phyloP scores from a whole-genome alignment of 2,329 filamentous ascomycete genomes.

The Phyllosticta citrichinensis region DNA sequence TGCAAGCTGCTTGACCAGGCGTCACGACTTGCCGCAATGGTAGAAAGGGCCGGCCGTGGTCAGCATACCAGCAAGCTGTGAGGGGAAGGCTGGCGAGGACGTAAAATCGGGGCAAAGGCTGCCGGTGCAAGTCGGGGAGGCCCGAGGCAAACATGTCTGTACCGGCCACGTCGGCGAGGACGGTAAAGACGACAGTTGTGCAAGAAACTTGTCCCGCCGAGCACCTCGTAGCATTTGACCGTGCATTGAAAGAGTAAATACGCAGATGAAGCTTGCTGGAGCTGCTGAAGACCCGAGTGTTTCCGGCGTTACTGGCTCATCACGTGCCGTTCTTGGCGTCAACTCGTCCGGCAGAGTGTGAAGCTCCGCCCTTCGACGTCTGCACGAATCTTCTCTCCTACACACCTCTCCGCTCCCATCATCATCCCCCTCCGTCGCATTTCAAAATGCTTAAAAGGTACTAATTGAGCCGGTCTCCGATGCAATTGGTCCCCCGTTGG shows the following conservation, averaged over 20 bases:
- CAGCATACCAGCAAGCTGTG: not conserved
- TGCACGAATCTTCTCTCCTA: constrained; percentile 13
- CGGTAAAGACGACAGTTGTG: not conserved
- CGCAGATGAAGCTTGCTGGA: not conserved
- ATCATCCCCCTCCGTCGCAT: constrained; percentile 32
- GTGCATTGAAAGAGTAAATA: not conserved
- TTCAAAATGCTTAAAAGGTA: constrained; percentile 55
- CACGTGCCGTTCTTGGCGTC: not conserved
- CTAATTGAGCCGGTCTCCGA: constrained; percentile 19
- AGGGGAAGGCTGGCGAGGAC: not conserved
- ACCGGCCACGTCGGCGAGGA: not conserved
- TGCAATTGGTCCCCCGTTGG: constrained; percentile 28
- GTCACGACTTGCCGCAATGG: not conserved
- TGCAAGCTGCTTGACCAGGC: not conserved
- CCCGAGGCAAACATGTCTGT: not conserved
- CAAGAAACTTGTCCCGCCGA: not conserved
- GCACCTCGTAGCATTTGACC: not conserved
- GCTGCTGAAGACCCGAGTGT: not conserved
- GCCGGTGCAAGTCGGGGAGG: not conserved
- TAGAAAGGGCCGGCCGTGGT: not conserved
- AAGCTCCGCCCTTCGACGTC: not conserved
- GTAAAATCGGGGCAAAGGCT: not conserved
- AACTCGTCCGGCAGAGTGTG: not conserved
- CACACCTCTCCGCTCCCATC: constrained; percentile 22
- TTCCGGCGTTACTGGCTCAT: not conserved